phyloP scores from a whole-genome alignment of 164 flowering plant genomes.

The Hamamelis virginiana region DNA sequence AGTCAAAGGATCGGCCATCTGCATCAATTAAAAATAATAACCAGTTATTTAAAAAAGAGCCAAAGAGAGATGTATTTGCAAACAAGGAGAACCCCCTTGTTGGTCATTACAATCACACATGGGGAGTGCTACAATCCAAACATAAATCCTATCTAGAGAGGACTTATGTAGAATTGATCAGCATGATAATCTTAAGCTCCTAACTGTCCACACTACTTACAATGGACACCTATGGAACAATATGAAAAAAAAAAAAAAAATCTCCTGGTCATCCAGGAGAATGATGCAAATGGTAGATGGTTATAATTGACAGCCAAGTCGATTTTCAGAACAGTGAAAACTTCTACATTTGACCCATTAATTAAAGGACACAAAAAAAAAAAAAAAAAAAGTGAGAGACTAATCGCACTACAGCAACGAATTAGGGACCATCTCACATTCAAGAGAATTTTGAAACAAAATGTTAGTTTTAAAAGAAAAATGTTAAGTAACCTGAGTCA shows the following conservation, averaged over 20 bases:
- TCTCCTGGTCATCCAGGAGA: no score
- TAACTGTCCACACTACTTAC: no score
- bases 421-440: not conserved
- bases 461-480: not conserved
- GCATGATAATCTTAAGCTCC: not conserved
- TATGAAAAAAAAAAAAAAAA: no score
- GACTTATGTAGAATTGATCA: not conserved
- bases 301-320: no score
- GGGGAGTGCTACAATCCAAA: not conserved
- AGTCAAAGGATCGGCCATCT: slow-evolving; percentile 81
- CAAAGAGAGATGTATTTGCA: not conserved
- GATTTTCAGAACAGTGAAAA: no score
- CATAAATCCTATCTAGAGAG: not conserved
- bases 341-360: not conserved
- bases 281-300: no score
- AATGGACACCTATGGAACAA: no score
- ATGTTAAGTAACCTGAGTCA: slow-evolving; percentile 76
- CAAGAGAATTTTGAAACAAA: not conserved
- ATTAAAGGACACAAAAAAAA: not conserved
- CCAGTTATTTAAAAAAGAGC: not conserved
- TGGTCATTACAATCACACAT: not conserved
- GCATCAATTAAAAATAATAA: slow-evolving; percentile 15
- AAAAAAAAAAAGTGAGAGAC: not conserved
- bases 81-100: not conserved
- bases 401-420: not conserved